Base-by-base conservation (phyloP, 2,329 filamentous ascomycete species). In the Shiraia bambusicola region DNA sequence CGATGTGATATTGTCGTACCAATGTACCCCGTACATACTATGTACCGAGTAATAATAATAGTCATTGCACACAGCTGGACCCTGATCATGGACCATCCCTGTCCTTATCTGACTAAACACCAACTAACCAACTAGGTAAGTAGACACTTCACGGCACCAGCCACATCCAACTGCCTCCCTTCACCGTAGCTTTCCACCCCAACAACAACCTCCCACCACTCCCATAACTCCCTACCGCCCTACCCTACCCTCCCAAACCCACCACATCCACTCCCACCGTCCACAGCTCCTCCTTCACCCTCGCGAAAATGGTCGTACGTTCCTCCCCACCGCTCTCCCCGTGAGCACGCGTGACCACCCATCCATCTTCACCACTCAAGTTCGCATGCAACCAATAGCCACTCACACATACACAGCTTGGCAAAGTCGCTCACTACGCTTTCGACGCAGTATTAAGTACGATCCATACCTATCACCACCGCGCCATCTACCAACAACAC, bases 371-470 rank as follows among this genome's bases (percentile, higher is more conserved):
- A 22, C 19, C n/a, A n/a, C 36, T 28, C 43, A 42, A 40, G 44
- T 52, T 52, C 50, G 52, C 51, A 57, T 44, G 40, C 32, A 22
- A 4, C 25, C 34, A 39, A 49, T 33, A 49, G 45, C 30, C 52
- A 69, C 78, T 86, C 73, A 82, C 73, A 81, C 70, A 81, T 75
- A 78, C 77, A 75, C 84, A 96, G 92, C 79, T 97, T 73, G 92
- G 91, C 77, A 85, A 87, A 72, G 75, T 97, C 64, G 87, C 88
- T 69, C 92, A 97, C 76, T 95, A 94, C 76, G 88, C 90, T 65
- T 92, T 97, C 71, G 92, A 97, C 74, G 92, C 92, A 52, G 89
- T 97, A 58, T 82, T 97, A 61, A 77, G 88, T 93, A 81, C 61
- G 86, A 77, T 30, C 16, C 25, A 30, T 39, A 32, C 37, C 16